Conservation (phyloP, 192 early-diverging fungal species). For the Coemansia asiatica region DNA sequence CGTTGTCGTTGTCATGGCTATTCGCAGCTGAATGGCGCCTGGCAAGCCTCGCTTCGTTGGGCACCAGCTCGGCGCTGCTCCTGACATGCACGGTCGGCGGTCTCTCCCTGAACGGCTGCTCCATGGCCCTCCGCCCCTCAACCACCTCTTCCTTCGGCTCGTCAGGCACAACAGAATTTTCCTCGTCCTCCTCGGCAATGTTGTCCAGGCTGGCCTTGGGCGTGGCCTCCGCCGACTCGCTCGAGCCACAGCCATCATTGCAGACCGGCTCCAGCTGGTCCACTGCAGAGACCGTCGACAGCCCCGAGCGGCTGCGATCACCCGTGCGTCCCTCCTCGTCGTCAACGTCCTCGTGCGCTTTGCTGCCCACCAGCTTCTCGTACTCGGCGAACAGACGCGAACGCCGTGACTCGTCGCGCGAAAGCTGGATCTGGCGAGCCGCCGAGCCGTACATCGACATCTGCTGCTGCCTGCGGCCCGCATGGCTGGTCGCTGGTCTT, state of each 20-base stretch:
- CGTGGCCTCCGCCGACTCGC: background rate
- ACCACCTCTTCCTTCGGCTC: background rate
- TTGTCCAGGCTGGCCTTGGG: constrained; percentile 17
- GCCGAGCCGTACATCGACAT: constrained; percentile 42
- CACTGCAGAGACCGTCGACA: too few species aligned
- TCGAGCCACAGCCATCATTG: background rate
- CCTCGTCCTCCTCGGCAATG: constrained; percentile 30
- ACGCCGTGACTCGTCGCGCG: constrained; percentile 46
- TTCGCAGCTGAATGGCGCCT: constrained; percentile 17
- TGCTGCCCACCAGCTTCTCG: constrained; percentile 38
- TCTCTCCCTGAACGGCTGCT: background rate
- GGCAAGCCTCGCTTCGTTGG: background rate
- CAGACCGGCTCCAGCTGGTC: too few species aligned
- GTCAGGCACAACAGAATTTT: background rate
- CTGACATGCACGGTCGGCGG: constrained; percentile 6
- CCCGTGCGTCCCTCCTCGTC: constrained; percentile 15
- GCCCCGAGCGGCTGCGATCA: background rate
- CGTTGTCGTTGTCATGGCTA: constrained; percentile 5
- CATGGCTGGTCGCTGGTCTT: constrained; percentile 8
- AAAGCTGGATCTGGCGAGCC: constrained; percentile 30
- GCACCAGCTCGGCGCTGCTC: background rate
- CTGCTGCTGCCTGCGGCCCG: constrained; percentile 20
- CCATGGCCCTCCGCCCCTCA: background rate
- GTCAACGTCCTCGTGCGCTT: constrained; percentile 22
- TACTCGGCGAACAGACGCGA: constrained; percentile 52